Evolutionary conservation across 306 rosid genomes (phyloP).

Genomic region (Glycine latifolia): DNA sequence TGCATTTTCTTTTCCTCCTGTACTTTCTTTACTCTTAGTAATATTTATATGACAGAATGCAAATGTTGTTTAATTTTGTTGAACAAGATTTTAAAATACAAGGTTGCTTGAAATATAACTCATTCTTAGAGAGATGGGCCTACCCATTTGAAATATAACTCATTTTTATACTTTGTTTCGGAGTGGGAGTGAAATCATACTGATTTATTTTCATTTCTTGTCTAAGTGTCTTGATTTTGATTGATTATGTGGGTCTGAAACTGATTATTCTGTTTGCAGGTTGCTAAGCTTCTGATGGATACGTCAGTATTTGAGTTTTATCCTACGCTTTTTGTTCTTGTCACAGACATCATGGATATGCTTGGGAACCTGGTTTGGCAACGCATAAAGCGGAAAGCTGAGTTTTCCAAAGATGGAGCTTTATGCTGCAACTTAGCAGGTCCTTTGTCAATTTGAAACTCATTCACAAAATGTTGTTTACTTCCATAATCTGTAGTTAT

Average conservation of each 20-base stretch:
- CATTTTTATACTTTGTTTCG: constrained; percentile 20
- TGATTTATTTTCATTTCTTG: constrained; percentile 17
- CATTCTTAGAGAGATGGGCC: constrained; percentile 8
- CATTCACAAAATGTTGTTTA: constrained; percentile 26
- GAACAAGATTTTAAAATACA: neutral
- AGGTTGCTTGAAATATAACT: neutral
- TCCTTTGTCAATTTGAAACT: constrained; percentile 47
- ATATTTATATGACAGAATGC: neutral
- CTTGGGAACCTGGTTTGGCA: constrained; percentile 94
- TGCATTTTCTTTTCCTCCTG: neutral
- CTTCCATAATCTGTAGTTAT: neutral
- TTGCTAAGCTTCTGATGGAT: constrained; percentile 91
- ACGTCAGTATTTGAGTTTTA: constrained; percentile 84
- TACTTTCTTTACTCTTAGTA: neutral
- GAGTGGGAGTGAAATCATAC: constrained; percentile 9
- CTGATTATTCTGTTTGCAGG: constrained; percentile 68
- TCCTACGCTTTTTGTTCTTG: constrained; percentile 92
- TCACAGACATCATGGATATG: constrained; percentile 88
- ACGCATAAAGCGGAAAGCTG: constrained; percentile 87
- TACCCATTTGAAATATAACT: constrained; percentile 27
- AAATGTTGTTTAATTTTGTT: neutral
- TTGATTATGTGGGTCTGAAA: constrained; percentile 35
- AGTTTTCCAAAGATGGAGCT: constrained; percentile 79
- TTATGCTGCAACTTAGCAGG: constrained; percentile 70
- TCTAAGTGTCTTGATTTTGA: constrained; percentile 36